Evolutionary conservation across 495 filamentous ascomycete genomes (phyloP).

Genomic region (Pseudevernia furfuracea): DNA sequence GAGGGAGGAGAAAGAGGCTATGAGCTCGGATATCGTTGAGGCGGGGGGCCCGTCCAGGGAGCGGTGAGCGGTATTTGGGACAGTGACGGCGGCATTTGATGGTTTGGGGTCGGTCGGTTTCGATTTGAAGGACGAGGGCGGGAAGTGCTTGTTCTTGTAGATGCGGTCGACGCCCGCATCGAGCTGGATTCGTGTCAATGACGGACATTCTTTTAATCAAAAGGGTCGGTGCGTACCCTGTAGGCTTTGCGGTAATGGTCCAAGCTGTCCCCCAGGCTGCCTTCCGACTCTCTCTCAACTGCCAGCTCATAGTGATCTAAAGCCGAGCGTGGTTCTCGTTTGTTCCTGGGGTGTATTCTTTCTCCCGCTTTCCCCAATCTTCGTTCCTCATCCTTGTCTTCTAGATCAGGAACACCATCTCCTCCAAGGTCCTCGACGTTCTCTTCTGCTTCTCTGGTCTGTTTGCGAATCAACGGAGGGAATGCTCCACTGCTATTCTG

Average conservation of each 20-base stretch:
- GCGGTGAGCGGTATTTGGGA: conserved; percentile 49
- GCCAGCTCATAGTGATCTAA: conserved; percentile 91
- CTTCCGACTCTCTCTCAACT: conserved; percentile 76
- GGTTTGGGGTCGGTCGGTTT: conserved; percentile 47
- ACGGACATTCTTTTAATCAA: conserved; percentile 13
- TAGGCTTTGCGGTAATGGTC: conserved; percentile 86
- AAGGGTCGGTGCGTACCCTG: conserved; percentile 43
- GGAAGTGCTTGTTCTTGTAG: conserved; percentile 88
- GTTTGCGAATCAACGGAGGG: conserved; percentile 29
- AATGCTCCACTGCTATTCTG: conserved; percentile 25
- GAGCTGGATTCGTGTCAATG: conserved; percentile 46
- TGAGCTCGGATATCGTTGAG: conserved; percentile 55
- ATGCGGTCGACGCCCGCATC: conserved; percentile 74
- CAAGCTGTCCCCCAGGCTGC: conserved; percentile 83
- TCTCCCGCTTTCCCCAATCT: conserved; percentile 37
- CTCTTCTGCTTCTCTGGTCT: conserved; percentile 38
- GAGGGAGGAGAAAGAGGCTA: conserved; percentile 62
- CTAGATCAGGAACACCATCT: conserved; percentile 39
- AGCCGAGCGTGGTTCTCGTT: conserved; percentile 61
- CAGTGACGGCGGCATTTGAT: conserved; percentile 45
- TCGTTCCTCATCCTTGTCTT: conserved; percentile 36
- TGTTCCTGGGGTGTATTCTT: conserved; percentile 19
- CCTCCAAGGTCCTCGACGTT: conserved; percentile 37
- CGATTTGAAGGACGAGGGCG: conserved; percentile 49
- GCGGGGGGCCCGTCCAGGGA: conserved; percentile 47